Conservation (phyloP, 257 asterid genomes). For the Solanum gandarillasii region DNA sequence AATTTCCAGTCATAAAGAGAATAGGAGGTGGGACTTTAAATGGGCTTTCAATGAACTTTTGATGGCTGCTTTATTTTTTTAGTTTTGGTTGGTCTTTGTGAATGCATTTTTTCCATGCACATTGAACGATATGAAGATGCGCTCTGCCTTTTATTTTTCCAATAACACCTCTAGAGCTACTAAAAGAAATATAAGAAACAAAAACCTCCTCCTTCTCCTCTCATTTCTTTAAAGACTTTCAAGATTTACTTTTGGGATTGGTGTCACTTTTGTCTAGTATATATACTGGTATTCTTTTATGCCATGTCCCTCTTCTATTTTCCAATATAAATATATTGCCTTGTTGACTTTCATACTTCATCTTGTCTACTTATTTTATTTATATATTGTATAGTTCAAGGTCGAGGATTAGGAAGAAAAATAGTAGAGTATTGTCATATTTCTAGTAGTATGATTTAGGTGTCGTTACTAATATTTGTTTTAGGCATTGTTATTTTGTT, state of each 20-base stretch:
- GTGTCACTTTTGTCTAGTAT: neutral
- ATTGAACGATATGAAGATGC: neutral
- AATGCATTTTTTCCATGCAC: neutral
- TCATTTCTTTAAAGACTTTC: neutral
- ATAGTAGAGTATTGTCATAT: neutral
- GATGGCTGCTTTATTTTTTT: neutral
- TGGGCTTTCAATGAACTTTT: neutral
- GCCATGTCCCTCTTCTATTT: neutral
- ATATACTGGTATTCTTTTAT: neutral
- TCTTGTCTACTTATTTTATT: neutral
- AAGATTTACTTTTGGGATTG: conserved; percentile 3
- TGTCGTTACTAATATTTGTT: neutral
- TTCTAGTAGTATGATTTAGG: neutral
- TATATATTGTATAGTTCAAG: too few relatives aligned
- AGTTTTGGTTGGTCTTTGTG: neutral
- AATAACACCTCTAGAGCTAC: neutral
- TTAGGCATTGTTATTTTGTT: neutral
- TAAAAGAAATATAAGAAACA: neutral
- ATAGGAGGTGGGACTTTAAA: neutral
- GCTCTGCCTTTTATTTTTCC: neutral
- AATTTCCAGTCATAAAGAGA: neutral
- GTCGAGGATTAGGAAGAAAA: neutral
- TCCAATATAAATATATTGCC: neutral
- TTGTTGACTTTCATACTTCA: neutral
- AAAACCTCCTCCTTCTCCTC: neutral